Evolutionary conservation across 495 filamentous ascomycete genomes (phyloP).

Genomic region (Xylaria bambusicola): DNA sequence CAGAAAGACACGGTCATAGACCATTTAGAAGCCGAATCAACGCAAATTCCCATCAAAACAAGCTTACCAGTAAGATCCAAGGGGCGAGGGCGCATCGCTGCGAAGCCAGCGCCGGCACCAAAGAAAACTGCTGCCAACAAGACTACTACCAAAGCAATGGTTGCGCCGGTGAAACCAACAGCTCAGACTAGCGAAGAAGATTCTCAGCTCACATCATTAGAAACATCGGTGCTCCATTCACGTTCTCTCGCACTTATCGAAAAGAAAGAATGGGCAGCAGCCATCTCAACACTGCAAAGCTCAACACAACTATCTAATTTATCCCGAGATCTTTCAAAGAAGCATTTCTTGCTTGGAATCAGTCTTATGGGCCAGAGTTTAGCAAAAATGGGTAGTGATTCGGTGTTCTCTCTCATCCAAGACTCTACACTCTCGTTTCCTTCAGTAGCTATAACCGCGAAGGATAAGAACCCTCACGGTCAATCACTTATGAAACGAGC

Average conservation of each 20-base stretch:
- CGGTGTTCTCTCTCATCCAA: slow-evolving; percentile 83
- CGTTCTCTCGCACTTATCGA: slow-evolving; percentile 60
- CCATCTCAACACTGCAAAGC: slow-evolving; percentile 51
- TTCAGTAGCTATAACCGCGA: slow-evolving; percentile 48
- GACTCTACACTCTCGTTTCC: slow-evolving; percentile 90
- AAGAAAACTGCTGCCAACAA: slow-evolving; percentile 31
- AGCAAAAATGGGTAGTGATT: slow-evolving; percentile 71
- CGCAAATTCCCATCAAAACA: slow-evolving; percentile 43
- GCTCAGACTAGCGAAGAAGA: slow-evolving; percentile 45
- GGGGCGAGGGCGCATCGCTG: slow-evolving; percentile 22
- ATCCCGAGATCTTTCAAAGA: slow-evolving; percentile 42
- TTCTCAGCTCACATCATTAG: slow-evolving; percentile 57
- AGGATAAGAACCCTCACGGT: slow-evolving; percentile 24
- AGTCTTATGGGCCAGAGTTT: slow-evolving; percentile 61
- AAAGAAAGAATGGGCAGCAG: slow-evolving; percentile 58
- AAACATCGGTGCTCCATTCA: slow-evolving; percentile 63
- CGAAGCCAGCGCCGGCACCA: slow-evolving; percentile 27
- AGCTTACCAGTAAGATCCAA: slow-evolving; percentile 30
- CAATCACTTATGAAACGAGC: slow-evolving; percentile 16
- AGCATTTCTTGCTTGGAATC: slow-evolving; percentile 60
- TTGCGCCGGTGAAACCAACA: slow-evolving; percentile 23
- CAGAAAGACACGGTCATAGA: slow-evolving; percentile 1
- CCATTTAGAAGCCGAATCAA: slow-evolving; percentile 52
- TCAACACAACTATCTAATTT: slow-evolving; percentile 44
- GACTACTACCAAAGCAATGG: slow-evolving; percentile 20